A percentile compares a stretch with the other conserved stretches of the same genome.
phyloP scores from a whole-genome alignment of 2,329 filamentous ascomycete species.

The Xylaria sp. region DNA sequence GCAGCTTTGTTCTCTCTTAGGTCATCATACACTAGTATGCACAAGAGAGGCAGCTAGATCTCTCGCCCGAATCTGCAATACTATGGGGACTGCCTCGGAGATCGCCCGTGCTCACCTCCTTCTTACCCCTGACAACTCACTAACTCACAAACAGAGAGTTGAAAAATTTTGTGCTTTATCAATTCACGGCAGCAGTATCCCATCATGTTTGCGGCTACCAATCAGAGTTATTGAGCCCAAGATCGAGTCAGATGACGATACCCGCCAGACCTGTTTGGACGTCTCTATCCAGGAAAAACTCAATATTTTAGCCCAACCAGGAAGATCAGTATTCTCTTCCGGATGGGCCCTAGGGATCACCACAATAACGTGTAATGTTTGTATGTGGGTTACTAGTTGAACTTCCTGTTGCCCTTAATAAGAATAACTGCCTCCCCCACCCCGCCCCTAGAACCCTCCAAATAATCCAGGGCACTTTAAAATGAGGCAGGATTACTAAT shows the following conservation, averaged over 20 bases:
- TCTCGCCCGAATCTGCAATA: constrained; percentile 73
- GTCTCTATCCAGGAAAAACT: constrained; percentile 51
- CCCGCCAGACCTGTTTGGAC: constrained; percentile 21
- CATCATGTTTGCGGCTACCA: constrained; percentile 60
- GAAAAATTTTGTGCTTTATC: constrained; percentile 51
- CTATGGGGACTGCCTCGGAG: constrained; percentile 71
- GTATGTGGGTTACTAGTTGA: constrained; percentile 24
- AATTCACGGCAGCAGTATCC: constrained; percentile 49
- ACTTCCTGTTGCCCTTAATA: background rate
- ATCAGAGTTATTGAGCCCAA: constrained; percentile 62
- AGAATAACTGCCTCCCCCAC: background rate
- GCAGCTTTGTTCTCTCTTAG: constrained; percentile 70
- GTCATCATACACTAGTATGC: constrained; percentile 67
- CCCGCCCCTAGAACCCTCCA: background rate
- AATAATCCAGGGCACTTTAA: background rate
- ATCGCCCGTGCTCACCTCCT: constrained; percentile 68
- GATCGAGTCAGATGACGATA: constrained; percentile 51
- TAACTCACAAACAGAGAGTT: constrained; percentile 42
- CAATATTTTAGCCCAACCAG: constrained; percentile 56
- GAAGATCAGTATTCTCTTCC: constrained; percentile 75
- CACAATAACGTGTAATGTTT: constrained; percentile 74
- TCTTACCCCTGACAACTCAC: constrained; percentile 52
- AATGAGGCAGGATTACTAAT: background rate
- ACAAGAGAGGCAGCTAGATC: constrained; percentile 72
- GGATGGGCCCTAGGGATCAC: constrained; percentile 73